Percentiles rank a stretch among this genome's conserved stretches.
Conservation (phyloP, 805 yeast species). For the Candida stauntonica region DNA sequence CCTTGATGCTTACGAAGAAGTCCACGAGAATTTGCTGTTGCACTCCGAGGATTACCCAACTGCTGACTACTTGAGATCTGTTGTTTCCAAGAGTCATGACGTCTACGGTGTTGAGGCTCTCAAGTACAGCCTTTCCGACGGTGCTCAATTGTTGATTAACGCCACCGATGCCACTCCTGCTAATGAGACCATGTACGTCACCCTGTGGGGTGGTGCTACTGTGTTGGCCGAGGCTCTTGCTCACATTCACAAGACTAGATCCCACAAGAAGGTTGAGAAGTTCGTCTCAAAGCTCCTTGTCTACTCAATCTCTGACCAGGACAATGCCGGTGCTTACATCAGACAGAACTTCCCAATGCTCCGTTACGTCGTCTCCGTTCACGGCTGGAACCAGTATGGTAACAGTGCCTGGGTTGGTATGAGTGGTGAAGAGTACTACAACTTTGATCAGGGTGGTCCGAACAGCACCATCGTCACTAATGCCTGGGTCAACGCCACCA, state of each 20-base stretch:
- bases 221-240: slow-evolving; percentile 31
- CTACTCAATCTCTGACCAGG: slow-evolving; percentile 32
- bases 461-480: slow-evolving; percentile 22
- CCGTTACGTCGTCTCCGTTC: slow-evolving; percentile 26
- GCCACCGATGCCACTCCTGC: slow-evolving; percentile 21
- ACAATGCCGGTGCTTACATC: slow-evolving; percentile 32
- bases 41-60: slow-evolving; percentile 29
- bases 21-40: slow-evolving; percentile 23
- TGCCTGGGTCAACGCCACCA: slow-evolving; percentile 25
- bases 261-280: slow-evolving; percentile 10
- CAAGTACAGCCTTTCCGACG: slow-evolving; percentile 18
- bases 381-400: slow-evolving; percentile 29
- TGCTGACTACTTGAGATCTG: slow-evolving; percentile 25
- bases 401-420: slow-evolving; percentile 30
- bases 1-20: slow-evolving; percentile 29
- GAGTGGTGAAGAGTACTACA: slow-evolving; percentile 26
- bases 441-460: slow-evolving; percentile 28
- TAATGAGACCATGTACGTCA: slow-evolving; percentile 21
- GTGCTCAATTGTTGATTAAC: slow-evolving; percentile 24
- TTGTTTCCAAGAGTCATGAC: slow-evolving; percentile 24
- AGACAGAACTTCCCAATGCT: slow-evolving; percentile 26
- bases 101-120: slow-evolving; percentile 27
- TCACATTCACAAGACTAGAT: slow-evolving; percentile 20
- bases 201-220: slow-evolving; percentile 32
- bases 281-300: slow-evolving; percentile 22